Evolutionary conservation across 106 monocot genomes (phyloP).

Genomic region (Dendrobium nobile): DNA sequence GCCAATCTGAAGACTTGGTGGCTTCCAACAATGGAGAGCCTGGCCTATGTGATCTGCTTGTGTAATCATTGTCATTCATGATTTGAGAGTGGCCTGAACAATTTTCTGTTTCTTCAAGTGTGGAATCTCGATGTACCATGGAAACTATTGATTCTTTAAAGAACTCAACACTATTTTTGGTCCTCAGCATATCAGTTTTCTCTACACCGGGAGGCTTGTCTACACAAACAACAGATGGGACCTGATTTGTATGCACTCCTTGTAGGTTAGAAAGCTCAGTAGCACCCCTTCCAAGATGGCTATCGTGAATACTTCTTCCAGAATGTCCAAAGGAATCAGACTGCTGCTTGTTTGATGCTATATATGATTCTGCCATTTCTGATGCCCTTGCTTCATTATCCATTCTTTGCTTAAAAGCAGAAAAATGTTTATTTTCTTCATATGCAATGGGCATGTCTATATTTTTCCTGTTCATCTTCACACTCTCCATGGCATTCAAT

Average conservation of each 20-base stretch:
- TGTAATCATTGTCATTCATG: conserved; percentile 4
- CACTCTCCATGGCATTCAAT: conserved; percentile 43
- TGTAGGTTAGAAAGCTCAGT: conserved; percentile 25
- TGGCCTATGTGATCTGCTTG: conserved; percentile 10
- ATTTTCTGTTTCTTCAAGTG: conserved; percentile 12
- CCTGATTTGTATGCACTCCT: conserved; percentile 24
- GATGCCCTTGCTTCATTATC: conserved; percentile 16
- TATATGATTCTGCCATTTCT: conserved; percentile 28
- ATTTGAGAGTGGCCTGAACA: conserved; percentile 16
- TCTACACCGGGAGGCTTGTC: conserved; percentile 20
- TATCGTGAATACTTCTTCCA: conserved; percentile 14
- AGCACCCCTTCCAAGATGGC: conserved; percentile 10
- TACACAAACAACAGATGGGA: conserved; percentile 17
- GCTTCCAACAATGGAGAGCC: conserved; percentile 22
- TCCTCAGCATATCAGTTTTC: conserved; percentile 7
- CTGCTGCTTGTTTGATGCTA: conserved; percentile 8
- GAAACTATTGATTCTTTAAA: conserved; percentile 24
- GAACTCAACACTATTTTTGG: conserved; percentile 14
- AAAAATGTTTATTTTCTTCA: conserved; percentile 30
- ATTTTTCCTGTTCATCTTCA: conserved; percentile 40
- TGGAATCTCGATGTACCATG: conserved; percentile 14
- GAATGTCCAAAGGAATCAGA: conserved; percentile 15
- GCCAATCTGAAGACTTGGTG: conserved; percentile 11
- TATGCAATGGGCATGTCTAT: conserved; percentile 20
- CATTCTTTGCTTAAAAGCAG: conserved; percentile 26